Evolutionary conservation across 345 rosid genomes (phyloP), one percentile per base, ranked within the genome.

Genomic region (Fremontodendron californicum): DNA sequence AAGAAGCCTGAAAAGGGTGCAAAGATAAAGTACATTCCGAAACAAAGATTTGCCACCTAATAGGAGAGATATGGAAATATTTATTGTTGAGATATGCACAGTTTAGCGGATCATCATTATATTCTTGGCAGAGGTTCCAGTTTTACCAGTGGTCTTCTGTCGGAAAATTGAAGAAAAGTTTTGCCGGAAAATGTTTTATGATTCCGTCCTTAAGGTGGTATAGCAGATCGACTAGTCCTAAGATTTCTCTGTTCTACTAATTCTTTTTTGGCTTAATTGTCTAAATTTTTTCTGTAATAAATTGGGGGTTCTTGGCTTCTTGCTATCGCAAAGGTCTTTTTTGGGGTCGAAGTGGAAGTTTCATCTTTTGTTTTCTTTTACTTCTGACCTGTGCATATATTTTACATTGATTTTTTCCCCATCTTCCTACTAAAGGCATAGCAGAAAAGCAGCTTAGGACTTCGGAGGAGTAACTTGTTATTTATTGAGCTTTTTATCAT

Each of bases 11-110:
- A 87, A 51, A 92, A 87, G 76, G 89, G 89, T 69, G 78, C 82
- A 29, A 92, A 90, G 88, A 84, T 89, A 69, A 92, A 87, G 86
- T 93, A 91, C 76, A 86, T 93, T 78, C 92, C 94, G 2, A 92
- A 92, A 82, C 94, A 85, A 77, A 89, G 83, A 84, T 62, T 80
- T 43, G 48, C 82, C 65, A 55, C 79, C 72, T 80, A 65, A 67
- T 46, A 71, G 81, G 21, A 39, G 61, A 57, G 12, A 12, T 10
- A 27, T 27, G 51, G 71, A 71, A 64, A 76, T 49, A 75, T 78
- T 77, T 80, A 51, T 75, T 58, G 69, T 76, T 84, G 79, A 79
- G 51, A 83, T 74, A 57, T 86, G 88, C 90, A 86, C 79, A 85
- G 85, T 73, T 74, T 80, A 80, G 77, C 76, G 55, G 15, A 60